These are phyloP conservation scores for Eucalyptus caleyi DNA, from an alignment of 345 rosid species.

Conservation along the genomic window DNA sequence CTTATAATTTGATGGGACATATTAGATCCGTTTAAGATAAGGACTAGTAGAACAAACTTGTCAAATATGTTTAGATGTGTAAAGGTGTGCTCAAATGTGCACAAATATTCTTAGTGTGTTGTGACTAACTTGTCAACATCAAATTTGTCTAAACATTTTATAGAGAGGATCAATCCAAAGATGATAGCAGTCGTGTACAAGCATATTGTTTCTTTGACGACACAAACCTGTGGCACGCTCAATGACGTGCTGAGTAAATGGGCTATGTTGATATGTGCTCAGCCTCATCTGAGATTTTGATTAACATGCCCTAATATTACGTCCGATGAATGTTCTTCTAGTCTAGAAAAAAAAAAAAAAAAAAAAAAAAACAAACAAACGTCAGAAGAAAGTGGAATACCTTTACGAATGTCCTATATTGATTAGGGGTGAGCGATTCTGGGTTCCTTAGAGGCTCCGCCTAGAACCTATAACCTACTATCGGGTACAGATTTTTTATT, in stretches of 20 bases:
- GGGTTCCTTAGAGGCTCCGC: rapidly evolving
- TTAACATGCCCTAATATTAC: not conserved
- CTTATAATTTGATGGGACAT: too few species aligned
- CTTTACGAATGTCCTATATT: not conserved
- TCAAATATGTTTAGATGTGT: too few species aligned
- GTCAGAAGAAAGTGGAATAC: too few species aligned
- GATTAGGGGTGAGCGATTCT: too few species aligned
- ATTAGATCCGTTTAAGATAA: too few species aligned
- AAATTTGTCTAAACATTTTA: too few species aligned
- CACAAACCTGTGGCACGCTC: not conserved
- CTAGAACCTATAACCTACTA: rapidly evolving
- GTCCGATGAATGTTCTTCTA: not conserved
- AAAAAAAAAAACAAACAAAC: too few species aligned
- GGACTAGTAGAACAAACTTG: too few species aligned
- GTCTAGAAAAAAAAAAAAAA: not conserved
- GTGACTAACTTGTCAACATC: too few species aligned
- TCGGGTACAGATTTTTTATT: rapidly evolving
- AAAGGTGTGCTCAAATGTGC: too few species aligned
- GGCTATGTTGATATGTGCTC: not conserved
- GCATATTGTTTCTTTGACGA: not conserved
- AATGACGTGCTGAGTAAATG: not conserved
- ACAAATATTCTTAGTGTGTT: too few species aligned
- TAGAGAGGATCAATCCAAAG: too few species aligned
- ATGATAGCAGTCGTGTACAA: not conserved
- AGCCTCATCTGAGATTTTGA: not conserved